Percentiles rank a stretch among this genome's conserved stretches.
phyloP scores from a whole-genome alignment of 768 basidiomycete species.

The Botryobasidium botryosum region DNA sequence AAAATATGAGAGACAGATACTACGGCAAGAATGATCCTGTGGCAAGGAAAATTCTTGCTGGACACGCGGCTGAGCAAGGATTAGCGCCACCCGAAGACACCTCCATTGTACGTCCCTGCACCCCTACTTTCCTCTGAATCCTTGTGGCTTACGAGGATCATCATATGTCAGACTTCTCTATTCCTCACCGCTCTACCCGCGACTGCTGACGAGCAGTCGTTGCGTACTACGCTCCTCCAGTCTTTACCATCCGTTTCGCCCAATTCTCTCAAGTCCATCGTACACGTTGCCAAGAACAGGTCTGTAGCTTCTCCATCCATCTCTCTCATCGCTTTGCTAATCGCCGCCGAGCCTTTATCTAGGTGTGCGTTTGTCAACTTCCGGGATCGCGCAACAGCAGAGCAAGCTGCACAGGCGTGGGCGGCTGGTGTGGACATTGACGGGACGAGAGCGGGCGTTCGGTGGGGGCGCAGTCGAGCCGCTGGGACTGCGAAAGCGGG shows the following conservation, averaged over 20 bases:
- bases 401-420: conserved; percentile 76
- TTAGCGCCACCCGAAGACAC: conserved; percentile 80
- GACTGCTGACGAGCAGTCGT: conserved; percentile 48
- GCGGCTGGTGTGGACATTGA: conserved; percentile 82
- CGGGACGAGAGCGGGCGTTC: conserved; percentile 51
- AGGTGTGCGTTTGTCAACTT: conserved; percentile 97
- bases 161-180: conserved; percentile 48
- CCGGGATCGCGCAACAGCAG: conserved; percentile 63
- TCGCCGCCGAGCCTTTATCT: conserved; percentile 1
- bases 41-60: conserved; percentile 70
- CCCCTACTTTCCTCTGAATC: conserved; percentile 3
- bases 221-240: conserved; percentile 54
- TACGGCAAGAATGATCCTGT: conserved; percentile 90
- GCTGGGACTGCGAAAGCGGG: not conserved
- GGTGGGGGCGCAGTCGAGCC: conserved; percentile 63
- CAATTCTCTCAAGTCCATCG: conserved; percentile 59
- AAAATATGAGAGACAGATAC: conserved; percentile 89
- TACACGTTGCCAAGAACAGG: conserved; percentile 71
- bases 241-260: conserved; percentile 49
- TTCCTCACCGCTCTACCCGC: conserved; percentile 64
- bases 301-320: conserved; percentile 18
- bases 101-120: conserved; percentile 45
- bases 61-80: conserved; percentile 66
- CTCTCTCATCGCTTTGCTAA: not conserved
- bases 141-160: not conserved